Conservation (phyloP, 148 eudicot genomes). For the Rhododendron molle region DNA sequence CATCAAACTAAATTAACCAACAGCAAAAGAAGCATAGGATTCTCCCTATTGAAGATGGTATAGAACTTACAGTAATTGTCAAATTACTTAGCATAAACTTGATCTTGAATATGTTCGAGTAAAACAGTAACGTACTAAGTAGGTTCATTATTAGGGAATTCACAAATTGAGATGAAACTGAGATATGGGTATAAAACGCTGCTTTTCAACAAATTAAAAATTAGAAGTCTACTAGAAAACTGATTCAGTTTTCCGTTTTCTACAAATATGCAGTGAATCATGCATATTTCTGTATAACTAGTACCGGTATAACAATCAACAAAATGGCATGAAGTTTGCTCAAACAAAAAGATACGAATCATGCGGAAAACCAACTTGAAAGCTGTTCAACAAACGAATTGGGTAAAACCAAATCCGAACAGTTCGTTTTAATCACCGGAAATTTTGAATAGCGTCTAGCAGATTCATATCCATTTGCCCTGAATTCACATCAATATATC, state of each 20-base stretch:
- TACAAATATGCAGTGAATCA: background rate
- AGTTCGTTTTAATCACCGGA: background rate
- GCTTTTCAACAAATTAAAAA: background rate
- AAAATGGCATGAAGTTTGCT: background rate
- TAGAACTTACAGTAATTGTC: background rate
- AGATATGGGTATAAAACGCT: background rate
- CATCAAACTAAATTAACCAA: slow-evolving; percentile 1
- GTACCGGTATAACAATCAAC: background rate
- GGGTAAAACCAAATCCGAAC: background rate
- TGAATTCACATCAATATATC: background rate
- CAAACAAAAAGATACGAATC: background rate
- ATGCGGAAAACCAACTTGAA: background rate
- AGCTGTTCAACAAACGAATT: background rate
- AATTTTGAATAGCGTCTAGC: background rate
- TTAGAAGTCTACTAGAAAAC: background rate
- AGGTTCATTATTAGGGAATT: background rate
- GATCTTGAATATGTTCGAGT: background rate
- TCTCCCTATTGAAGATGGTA: background rate
- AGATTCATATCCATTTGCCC: background rate
- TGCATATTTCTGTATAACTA: background rate
- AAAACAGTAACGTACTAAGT: background rate
- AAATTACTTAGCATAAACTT: background rate
- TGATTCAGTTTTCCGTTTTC: background rate
- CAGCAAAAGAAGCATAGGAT: background rate
- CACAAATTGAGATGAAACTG: background rate